Evolutionary conservation across 2,329 filamentous ascomycete genomes (phyloP).

Genomic region (Botrytis squamosa): DNA sequence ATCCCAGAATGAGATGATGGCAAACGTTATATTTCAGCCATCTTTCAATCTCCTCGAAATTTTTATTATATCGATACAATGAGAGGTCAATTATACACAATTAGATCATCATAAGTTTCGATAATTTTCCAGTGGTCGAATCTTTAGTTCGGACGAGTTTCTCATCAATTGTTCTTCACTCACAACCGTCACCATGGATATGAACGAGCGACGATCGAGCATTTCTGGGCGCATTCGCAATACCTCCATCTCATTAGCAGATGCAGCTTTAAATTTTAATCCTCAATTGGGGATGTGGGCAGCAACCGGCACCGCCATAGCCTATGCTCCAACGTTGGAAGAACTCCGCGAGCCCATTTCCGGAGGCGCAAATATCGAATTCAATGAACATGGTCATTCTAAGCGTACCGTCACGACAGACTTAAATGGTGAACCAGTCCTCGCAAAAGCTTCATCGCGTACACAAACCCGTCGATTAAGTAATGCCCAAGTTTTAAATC

Average conservation of each 20-base stretch:
- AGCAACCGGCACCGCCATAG: slow-evolving; percentile 28
- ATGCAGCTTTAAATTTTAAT: slow-evolving; percentile 27
- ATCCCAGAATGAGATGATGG: neutral
- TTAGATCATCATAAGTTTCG: neutral
- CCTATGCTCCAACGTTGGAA: slow-evolving; percentile 26
- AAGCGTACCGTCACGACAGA: slow-evolving; percentile 30
- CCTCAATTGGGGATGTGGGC: slow-evolving; percentile 29
- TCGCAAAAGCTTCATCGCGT: neutral
- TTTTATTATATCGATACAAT: neutral
- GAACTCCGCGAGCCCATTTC: slow-evolving; percentile 27
- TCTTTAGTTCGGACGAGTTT: neutral
- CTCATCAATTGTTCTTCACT: neutral
- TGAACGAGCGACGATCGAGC: neutral
- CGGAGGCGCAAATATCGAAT: slow-evolving; percentile 29
- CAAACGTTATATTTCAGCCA: neutral
- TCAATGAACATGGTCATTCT: slow-evolving; percentile 25
- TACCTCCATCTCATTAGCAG: slow-evolving; percentile 23
- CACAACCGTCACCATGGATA: neutral
- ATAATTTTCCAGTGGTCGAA: neutral
- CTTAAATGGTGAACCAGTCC: slow-evolving; percentile 5
- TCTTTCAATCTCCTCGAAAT: neutral
- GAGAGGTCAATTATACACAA: too few species aligned
- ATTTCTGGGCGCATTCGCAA: slow-evolving; percentile 17
- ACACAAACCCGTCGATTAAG: neutral
- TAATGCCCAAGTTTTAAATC: slow-evolving; percentile 3